Evolutionary conservation across 208 protist species (phyloP), one percentile per base, ranked within the genome.

Genomic region (Porcisia deanei): DNA sequence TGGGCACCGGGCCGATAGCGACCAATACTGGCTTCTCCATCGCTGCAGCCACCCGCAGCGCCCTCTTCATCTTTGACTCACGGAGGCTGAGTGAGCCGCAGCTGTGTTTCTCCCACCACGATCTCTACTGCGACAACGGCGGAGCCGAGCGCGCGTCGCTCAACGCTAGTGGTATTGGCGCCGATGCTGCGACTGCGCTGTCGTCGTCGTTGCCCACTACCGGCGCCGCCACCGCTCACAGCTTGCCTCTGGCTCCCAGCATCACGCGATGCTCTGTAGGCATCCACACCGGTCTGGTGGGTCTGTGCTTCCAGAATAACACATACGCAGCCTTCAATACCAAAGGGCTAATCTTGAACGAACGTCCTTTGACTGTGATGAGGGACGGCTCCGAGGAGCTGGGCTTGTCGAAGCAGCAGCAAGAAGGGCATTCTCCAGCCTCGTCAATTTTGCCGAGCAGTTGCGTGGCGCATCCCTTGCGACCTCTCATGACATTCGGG

Each of bases 291-390:
- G 93, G 91, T 10, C 80, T 97, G 14, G 78, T 95, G 20, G 88
- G 89, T 1, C 68, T 93, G 25, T 79, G 83, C 57, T 94, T 97
- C 68, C 85, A 80, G 52, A 90, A 96, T 73, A 86, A 85, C 81
- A 94, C 79, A 34, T 97, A 94, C 82, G 88, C 77, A 30, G 90
- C 88, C 18, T 88, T 90, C 76, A 94, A 94, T 80, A 82, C 82
- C 34, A 86, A 88, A 39, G 90, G 88, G 12, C 75, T 83, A 7
- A 80, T 89, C 47, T 75, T 97, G 39, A 83, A 88, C 49, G 85
- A 91, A 30, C 75, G 77, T 52, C 85, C 88, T 14, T 67, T 89
- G 53, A 69, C 82, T 8, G 85, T 95, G 55, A 77, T 78, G 55
- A 47, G 6, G 25, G 30, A 41, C 65, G 41, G 12, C 20, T 73